A percentile compares a stretch with the other conserved stretches of the same genome.
phyloP scores from a whole-genome alignment of 73 alveolate species.

The Breviolum minutum region DNA sequence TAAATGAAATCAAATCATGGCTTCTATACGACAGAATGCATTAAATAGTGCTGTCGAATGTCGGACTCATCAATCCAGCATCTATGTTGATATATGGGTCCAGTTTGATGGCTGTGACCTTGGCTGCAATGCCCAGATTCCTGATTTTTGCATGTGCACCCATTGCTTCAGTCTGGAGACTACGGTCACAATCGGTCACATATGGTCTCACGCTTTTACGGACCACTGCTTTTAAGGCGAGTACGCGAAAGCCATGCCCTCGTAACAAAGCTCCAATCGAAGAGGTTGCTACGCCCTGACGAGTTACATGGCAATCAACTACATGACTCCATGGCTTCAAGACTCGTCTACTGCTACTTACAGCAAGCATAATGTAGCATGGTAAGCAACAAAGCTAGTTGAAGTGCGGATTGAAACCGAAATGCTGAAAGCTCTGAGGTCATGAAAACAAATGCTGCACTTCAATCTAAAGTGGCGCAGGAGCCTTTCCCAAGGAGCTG shows the following conservation, averaged over 20 bases:
- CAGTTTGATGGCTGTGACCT: constrained; percentile 95
- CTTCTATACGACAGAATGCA: too few species aligned
- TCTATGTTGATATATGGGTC: constrained; percentile 96
- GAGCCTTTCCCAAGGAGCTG: constrained; percentile 81
- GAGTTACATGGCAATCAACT: neutral
- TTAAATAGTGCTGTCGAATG: neutral
- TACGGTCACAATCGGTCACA: neutral
- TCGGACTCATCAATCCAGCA: constrained; percentile 96
- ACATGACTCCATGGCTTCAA: neutral
- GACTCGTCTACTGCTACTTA: neutral
- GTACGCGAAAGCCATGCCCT: constrained; percentile 63
- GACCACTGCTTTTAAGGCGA: neutral
- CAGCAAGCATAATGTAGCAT: too few species aligned
- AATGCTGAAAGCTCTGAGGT: neutral
- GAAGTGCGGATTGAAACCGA: too few species aligned
- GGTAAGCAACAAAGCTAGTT: too few species aligned
- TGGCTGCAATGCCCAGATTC: too few species aligned
- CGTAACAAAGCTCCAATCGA: constrained; percentile 87
- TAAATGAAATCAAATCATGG: too few species aligned
- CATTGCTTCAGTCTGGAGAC: too few species aligned
- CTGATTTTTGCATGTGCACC: neutral
- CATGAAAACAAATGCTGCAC: neutral
- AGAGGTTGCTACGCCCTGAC: constrained; percentile 80
- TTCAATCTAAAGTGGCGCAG: neutral
- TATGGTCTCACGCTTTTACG: neutral